A percentile compares a stretch with the other conserved stretches of the same genome.
Conservation (phyloP, 1,284 basidiomycete species). For the Heterobasidion annosum region DNA sequence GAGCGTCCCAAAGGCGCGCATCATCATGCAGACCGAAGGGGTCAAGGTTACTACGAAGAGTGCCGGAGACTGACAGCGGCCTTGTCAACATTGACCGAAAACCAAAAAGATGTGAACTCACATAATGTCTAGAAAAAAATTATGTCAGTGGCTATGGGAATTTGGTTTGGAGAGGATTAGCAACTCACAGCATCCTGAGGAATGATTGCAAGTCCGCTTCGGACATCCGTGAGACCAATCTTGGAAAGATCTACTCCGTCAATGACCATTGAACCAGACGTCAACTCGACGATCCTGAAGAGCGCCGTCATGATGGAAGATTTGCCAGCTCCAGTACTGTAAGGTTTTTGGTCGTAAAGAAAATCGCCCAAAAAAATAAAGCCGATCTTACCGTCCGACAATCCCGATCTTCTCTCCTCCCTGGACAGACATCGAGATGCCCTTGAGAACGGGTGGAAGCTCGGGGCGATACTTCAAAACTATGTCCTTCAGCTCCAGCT, state of each 20-base stretch:
- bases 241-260: slow-evolving; percentile 63
- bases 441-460: slow-evolving; percentile 60
- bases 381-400: slow-evolving; percentile 45
- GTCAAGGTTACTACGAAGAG: slow-evolving; percentile 75
- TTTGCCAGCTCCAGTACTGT: slow-evolving; percentile 71
- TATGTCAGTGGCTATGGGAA: neutral
- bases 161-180: neutral
- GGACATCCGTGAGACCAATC: slow-evolving; percentile 58
- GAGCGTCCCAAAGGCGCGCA: slow-evolving; percentile 72
- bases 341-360: neutral
- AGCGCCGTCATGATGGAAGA: slow-evolving; percentile 50
- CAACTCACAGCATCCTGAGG: slow-evolving; percentile 75
- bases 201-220: slow-evolving; percentile 73
- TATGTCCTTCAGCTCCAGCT: slow-evolving; percentile 53
- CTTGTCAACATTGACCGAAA: neutral
- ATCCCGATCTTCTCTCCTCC: slow-evolving; percentile 88
- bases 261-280: slow-evolving; percentile 54
- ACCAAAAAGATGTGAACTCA: neutral
- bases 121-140: neutral
- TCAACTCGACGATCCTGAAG: slow-evolving; percentile 44
- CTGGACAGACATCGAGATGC: slow-evolving; percentile 52
- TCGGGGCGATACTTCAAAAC: slow-evolving; percentile 67
- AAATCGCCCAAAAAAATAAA: neutral
- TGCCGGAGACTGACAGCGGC: slow-evolving; percentile 53
- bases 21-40: slow-evolving; percentile 74